These are phyloP conservation scores for Venturia carpophila DNA, from an alignment of 2,329 filamentous ascomycete genomes.

Conservation along the genomic window DNA sequence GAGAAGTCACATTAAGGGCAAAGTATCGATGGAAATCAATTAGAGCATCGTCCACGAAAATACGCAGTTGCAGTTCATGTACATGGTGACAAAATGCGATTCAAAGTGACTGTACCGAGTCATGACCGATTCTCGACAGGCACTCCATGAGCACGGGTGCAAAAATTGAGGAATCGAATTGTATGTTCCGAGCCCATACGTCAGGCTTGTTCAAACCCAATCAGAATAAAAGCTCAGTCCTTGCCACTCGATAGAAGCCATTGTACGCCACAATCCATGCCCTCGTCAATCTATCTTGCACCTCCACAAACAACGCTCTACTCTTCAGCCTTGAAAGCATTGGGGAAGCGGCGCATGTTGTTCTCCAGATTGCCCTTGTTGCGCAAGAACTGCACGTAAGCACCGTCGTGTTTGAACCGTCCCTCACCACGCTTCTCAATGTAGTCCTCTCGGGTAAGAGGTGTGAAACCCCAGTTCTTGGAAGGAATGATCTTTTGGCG, in stretches of 20 bases:
- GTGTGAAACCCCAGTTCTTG: constrained; percentile 99
- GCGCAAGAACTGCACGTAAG: constrained; percentile 98
- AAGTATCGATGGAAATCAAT: no score
- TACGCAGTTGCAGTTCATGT: no score
- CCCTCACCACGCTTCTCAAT: constrained; percentile 89
- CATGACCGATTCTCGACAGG: no score
- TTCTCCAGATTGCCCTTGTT: constrained; percentile 79
- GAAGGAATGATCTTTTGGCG: constrained; percentile 99
- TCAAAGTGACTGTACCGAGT: no score
- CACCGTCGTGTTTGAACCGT: constrained; percentile 92
- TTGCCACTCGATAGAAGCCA: not conserved
- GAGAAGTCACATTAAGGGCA: no score
- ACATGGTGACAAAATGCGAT: no score
- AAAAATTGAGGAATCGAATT: not conserved
- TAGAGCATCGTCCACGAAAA: no score
- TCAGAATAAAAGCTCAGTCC: not conserved
- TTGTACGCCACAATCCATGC: not conserved
- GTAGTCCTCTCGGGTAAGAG: constrained; percentile 96
- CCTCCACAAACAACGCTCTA: constrained; percentile 12
- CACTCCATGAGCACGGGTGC: not conserved
- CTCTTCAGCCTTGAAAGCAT: constrained; percentile 57
- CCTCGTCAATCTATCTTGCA: constrained; percentile 7
- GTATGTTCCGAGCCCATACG: not conserved
- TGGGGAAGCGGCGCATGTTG: constrained; percentile 94
- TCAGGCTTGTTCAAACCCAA: not conserved